Percentiles rank a stretch among this genome's conserved stretches.
These are phyloP conservation scores for Paraphaeosphaeria sporulosa DNA, from an alignment of 2,329 filamentous ascomycete genomes.

Conservation along the genomic window DNA sequence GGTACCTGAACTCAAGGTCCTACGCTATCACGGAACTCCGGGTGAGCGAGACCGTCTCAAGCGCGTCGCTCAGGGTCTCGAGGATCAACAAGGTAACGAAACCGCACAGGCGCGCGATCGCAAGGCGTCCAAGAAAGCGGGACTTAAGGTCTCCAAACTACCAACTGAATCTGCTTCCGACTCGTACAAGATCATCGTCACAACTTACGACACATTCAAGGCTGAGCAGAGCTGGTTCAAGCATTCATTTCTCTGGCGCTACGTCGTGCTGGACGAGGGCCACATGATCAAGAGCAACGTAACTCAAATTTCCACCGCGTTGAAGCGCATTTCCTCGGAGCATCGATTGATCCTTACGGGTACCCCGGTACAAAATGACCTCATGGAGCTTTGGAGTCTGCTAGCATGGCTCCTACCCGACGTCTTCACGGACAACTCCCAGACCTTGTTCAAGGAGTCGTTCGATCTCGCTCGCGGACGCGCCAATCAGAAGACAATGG, in stretches of 20 bases:
- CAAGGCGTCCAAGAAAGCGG: slow-evolving; percentile 86
- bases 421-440: slow-evolving; percentile 62
- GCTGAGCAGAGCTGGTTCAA: slow-evolving; percentile 92
- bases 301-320: slow-evolving; percentile 52
- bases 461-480: slow-evolving; percentile 65
- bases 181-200: slow-evolving; percentile 72
- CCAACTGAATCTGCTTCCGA: slow-evolving; percentile 34
- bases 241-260: slow-evolving; percentile 96
- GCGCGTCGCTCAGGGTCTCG: slow-evolving; percentile 55
- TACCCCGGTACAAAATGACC: slow-evolving; percentile 67
- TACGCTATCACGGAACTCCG: slow-evolving; percentile 95
- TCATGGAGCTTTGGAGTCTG: slow-evolving; percentile 65
- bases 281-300: slow-evolving; percentile 94
- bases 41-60: slow-evolving; percentile 79
- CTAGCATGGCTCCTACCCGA: slow-evolving; percentile 66
- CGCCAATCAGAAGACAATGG: slow-evolving; percentile 62
- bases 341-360: slow-evolving; percentile 61
- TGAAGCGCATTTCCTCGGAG: slow-evolving; percentile 56
- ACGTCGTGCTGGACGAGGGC: slow-evolving; percentile 99
- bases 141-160: slow-evolving; percentile 38
- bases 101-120: slow-evolving; percentile 82
- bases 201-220: slow-evolving; percentile 98
- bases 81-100: slow-evolving; percentile 57
- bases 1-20: slow-evolving; percentile 83
- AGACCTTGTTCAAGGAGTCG: slow-evolving; percentile 60